Evolutionary conservation across 805 yeast genomes (phyloP), one percentile per base, ranked within the genome.

Genomic region (Spathaspora girioi): DNA sequence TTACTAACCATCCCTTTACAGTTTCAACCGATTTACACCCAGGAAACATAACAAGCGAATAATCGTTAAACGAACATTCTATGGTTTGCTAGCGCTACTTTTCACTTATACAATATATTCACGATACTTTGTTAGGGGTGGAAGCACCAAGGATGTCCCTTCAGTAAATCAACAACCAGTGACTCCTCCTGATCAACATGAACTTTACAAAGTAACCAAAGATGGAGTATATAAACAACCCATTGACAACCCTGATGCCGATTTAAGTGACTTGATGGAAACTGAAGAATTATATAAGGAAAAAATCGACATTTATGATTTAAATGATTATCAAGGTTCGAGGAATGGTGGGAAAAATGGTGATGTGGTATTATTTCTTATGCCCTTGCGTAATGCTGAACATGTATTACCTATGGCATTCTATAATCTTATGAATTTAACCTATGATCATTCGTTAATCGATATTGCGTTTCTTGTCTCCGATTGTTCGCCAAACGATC

Each of bases 371-470:
- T 69, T 89, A 50, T 69, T 90, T 48, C 75, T 86, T 54, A 79
- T 89, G 61, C 97, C 97, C 9, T 70, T 89, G 54, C 75, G 96
- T 67, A 86, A 89, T 61, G 96, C 96, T 0, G 87, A 81, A 59
- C 74, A 78, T 27, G 92, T 87, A 18, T 69, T 89, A 54, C 91
- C 94, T 11, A 74, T 89, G 74, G 89, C 91, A 77, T 89, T 90
- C 70, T 84, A 85, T 61, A 88, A 89, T 68, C 71, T 89, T 68
- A 87, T 87, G 93, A 89, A 89, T 66, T 72, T 89, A 68, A 88
- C 96, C 1, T 89, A 89, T 64, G 90, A 88, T 50, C 97, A 90
- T 64, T 77, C 80, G 20, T 70, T 88, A 55, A 85, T 89, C 49
- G 96, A 89, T 68, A 74, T 88, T 54, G 92, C 91, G 15, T 88